Evolutionary conservation across 768 basidiomycete genomes (phyloP), one percentile per base, ranked within the genome.

Genomic region (Suillus variegatus): DNA sequence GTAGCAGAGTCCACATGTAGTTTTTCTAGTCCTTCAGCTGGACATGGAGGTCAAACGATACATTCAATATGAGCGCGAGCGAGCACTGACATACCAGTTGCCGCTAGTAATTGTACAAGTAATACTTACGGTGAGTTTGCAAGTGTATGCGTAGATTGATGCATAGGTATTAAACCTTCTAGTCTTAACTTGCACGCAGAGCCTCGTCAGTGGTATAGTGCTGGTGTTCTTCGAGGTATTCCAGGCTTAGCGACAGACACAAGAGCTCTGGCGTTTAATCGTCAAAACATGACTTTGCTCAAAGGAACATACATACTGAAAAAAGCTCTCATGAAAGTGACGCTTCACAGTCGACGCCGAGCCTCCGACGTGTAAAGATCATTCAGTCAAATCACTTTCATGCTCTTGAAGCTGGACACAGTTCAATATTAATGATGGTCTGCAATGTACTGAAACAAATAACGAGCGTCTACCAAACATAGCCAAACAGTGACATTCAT

Each of bases 331-430:
- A 84, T 89, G 41, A 99, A 80, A 97, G 18, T 20, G 96, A 97
- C 22, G 90, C 88, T 71, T 90, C 90, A 4, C 18, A 95, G 94
- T 75, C 94, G 91, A n/a, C 94, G 89, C 44, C 98, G 89, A 1
- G 97, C 95, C 70, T 95, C 94, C 63, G 98, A 76, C 0, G 95
- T 98, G 0, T 16, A 18, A 96, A 97, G 65, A 99, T 98, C 0
- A 94, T 98, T 78, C 96, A 87, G 72, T 99, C 96, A 67, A 28
- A 98, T 95, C 7, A 95, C 95, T 73, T 90, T 93, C 44, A 70
- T 91, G 85, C 68, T 95, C 93, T 79, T 98, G 97, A 22, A 98
- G 47, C 47, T 49, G 47, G n/a, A 36, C 7, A 36, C 36, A 28
- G 36, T 36, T 10, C 36, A 8, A 38, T 38, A 38, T 38, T 2